A percentile compares a stretch with the other conserved stretches of the same genome.
These are phyloP conservation scores for Earliella scabrosa DNA, from an alignment of 1,284 basidiomycete genomes.

Conservation along the genomic window DNA sequence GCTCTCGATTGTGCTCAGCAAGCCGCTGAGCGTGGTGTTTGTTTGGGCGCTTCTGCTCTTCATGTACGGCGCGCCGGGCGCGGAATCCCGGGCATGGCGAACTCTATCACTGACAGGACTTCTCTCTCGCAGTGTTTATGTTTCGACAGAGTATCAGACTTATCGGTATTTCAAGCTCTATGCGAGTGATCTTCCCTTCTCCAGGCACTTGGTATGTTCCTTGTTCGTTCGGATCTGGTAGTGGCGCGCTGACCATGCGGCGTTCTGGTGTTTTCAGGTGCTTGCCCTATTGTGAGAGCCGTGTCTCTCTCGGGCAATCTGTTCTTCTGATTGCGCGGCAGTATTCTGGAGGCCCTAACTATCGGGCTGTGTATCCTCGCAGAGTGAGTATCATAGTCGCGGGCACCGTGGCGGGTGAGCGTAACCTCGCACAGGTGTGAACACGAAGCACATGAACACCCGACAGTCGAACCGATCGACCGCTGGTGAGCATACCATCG, in stretches of 20 bases:
- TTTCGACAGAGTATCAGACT: not conserved
- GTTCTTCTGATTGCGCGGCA: not conserved
- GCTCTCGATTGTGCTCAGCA: not conserved
- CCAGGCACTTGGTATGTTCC: not conserved
- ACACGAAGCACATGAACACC: not conserved
- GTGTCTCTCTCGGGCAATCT: no score
- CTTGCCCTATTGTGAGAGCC: not conserved
- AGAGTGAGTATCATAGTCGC: not conserved
- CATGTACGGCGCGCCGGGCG: not conserved
- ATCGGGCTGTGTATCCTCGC: not conserved
- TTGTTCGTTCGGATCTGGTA: not conserved
- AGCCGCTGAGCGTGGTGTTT: not conserved
- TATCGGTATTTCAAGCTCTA: not conserved
- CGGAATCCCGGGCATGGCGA: no score
- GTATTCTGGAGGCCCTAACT: not conserved
- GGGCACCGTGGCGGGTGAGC: not conserved
- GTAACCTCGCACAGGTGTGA: not conserved
- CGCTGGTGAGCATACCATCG: no score
- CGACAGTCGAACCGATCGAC: not conserved
- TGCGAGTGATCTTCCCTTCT: not conserved
- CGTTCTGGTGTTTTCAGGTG: not conserved
- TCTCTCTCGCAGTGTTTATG: not conserved
- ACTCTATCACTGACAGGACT: no score
- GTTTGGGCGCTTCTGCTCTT: not conserved
- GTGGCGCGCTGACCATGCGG: not conserved